Conservation (phyloP, 2,329 filamentous ascomycete genomes). For the Apiospora kogelbergensis region DNA sequence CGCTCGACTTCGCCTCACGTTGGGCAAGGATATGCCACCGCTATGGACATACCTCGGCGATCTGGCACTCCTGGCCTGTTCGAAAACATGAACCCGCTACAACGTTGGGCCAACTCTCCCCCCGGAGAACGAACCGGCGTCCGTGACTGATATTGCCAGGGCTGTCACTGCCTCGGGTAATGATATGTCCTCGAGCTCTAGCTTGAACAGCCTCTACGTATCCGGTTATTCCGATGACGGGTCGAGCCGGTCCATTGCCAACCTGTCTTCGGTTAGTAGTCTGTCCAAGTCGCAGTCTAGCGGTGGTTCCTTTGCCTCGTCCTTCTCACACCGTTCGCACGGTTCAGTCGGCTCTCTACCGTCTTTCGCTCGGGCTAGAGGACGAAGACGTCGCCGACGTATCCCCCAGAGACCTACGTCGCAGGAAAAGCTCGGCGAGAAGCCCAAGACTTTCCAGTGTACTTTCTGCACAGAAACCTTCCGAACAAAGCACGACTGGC, state of each 20-base stretch:
- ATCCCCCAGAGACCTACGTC: conserved; percentile 35
- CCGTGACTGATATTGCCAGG: conserved; percentile 57
- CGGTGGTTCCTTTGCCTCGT: conserved; percentile 57
- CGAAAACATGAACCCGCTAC: conserved; percentile 56
- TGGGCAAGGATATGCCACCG: conserved; percentile 56
- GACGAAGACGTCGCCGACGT: conserved; percentile 50
- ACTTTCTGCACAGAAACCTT: conserved; percentile 70
- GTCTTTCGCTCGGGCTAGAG: conserved; percentile 41
- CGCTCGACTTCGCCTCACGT: conserved; percentile 70
- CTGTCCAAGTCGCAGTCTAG: conserved; percentile 62
- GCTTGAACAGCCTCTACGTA: conserved; percentile 57
- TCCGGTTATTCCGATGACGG: conserved; percentile 62
- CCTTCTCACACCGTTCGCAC: conserved; percentile 57
- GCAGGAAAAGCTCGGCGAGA: conserved; percentile 40
- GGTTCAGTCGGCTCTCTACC: conserved; percentile 54
- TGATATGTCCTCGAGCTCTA: conserved; percentile 46
- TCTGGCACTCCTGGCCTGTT: conserved; percentile 51
- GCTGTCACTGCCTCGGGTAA: conserved; percentile 52
- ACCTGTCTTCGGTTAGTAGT: conserved; percentile 60
- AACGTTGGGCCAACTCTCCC: conserved; percentile 62
- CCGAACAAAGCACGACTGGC: conserved; percentile 69
- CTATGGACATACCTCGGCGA: conserved; percentile 72
- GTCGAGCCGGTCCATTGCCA: conserved; percentile 56
- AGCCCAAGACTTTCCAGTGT: conserved; percentile 62
- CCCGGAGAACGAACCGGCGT: conserved; percentile 60